Base-by-base conservation (phyloP, 2,329 filamentous ascomycete genomes). In the Knoxdaviesia capensis region DNA sequence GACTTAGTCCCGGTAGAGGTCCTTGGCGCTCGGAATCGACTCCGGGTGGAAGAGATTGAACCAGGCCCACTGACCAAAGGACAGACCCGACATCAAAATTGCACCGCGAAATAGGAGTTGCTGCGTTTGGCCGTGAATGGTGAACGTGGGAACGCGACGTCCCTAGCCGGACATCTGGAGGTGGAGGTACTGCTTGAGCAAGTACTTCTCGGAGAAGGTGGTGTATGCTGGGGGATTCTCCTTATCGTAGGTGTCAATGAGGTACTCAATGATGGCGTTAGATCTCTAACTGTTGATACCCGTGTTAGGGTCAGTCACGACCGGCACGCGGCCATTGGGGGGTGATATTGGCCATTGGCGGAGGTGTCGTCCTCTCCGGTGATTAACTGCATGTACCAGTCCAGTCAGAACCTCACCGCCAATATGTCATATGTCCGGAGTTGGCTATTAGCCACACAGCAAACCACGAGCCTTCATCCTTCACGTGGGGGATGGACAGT, bases 141-240 rank as follows among this genome's bases (percentile, higher is more conserved):
- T 20, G 20, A 3, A 20, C 20, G 3, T 20, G 3, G 20, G 20
- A 3, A 20, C 20, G 20, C 20, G 2, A 20, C 20, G 20, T 20
- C 2, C 20, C 20, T 60, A 59, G 9, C 59, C 59, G 10, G 56
- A 60, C 47, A 54, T 54, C 40, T 62, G 59, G 44, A 60, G 60
- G 48, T 55, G 50, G 7, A 59, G 49, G 45, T 53, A 59, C 48
- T 60, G 57, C 47, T 56, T 56, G 38, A 53, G 38, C n/a, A 42
- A 36, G 41, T 34, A 31, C 11, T 46, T 45, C 10, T 39, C 39
- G 28, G 41, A 33, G 31, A 42, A 42, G 7, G 36, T 30, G 39
- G 11, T 20, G 46, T 47, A 48, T 37, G 30, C 46, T 6, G 50
- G 34, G 28, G 41, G 41, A 37, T 42, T 34, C 34, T 39, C 11